These are phyloP conservation scores for Sphagnum fallax DNA, from an alignment of 228 moss, liverwort and hornwort species.

Conservation along the genomic window DNA sequence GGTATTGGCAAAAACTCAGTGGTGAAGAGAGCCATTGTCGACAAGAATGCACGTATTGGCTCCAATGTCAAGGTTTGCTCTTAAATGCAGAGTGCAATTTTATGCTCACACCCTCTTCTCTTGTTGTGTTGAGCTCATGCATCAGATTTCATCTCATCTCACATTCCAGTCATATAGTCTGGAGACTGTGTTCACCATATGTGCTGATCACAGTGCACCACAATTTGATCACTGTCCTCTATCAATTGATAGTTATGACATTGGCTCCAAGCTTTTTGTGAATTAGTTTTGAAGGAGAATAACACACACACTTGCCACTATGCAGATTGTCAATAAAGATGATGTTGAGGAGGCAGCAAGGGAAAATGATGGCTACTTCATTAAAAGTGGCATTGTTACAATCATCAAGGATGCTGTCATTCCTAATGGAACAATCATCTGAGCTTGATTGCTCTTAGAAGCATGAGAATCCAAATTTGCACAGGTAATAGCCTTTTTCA, in stretches of 20 bases:
- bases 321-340: slow-evolving; percentile 92
- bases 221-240: too few relatives aligned
- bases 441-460: not conserved
- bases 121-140: too few relatives aligned
- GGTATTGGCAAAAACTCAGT: slow-evolving; percentile 88
- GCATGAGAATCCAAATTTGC: too few relatives aligned
- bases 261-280: not conserved
- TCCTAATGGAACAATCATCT: slow-evolving; percentile 84
- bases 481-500: too few relatives aligned
- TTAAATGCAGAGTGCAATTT: too few relatives aligned
- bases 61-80: slow-evolving; percentile 67
- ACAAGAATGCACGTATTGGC: slow-evolving; percentile 97
- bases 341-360: slow-evolving; percentile 90
- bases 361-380: slow-evolving; percentile 93
- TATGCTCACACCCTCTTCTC: too few relatives aligned
- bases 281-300: too few relatives aligned
- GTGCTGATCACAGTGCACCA: too few relatives aligned
- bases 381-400: slow-evolving; percentile 97
- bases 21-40: slow-evolving; percentile 87
- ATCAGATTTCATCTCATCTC: too few relatives aligned
- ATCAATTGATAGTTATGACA: not conserved
- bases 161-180: too few relatives aligned
- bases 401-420: slow-evolving; percentile 96
- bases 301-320: not conserved
- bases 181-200: too few relatives aligned